Evolutionary conservation across 257 asterid species (phyloP), one percentile per base, ranked within the genome.

Genomic region (Plectranthus barbatus): DNA sequence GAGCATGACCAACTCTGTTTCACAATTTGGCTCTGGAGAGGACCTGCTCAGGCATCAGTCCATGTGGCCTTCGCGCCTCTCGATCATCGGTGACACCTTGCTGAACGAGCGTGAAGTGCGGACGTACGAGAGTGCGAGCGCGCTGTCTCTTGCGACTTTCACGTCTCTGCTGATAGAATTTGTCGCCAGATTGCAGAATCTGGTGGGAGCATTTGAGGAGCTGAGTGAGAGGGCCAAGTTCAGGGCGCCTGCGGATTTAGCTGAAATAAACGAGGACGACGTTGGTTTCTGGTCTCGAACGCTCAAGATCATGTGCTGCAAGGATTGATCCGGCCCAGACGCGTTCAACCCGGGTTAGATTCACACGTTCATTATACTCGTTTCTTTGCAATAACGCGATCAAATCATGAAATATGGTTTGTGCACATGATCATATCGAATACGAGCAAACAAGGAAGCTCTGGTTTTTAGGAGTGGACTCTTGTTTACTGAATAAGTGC

Each of bases 51-150:
- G 69, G 58, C 74, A 85, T 37, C 96, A 86, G 76, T 72, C 83
- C 0, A 76, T 84, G 87, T 93, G 99, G 99, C 96, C 99, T 7
- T 93, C 99, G 0, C 77, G 94, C 9, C 92, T 93, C 60, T 93
- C 99, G n/a, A 52, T 93, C 14, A 36, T 90, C 1, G 96, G 91
- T 0, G 97, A 87, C 7, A 68, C 73, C 14, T 54, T 87, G 44
- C 71, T 85, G 1, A 93, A 93, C 4, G 95, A 90, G 66, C 87
- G 94, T 3, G 97, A 93, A 72, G 97, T 79, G 3, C 60, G 86
- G 68, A 93, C 97, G 0, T 85, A 76, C 15, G 97, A 90, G 74
- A 93, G 99, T 55, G 99, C 97, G 0, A 90, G 95, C 39, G 95
- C 97, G 0, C 61, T 93, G 64, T 93, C 97, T n/a, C 81, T 93